These are phyloP conservation scores for Tolypocladium tundrense DNA, from an alignment of 2,329 filamentous ascomycete species.

Conservation along the genomic window DNA sequence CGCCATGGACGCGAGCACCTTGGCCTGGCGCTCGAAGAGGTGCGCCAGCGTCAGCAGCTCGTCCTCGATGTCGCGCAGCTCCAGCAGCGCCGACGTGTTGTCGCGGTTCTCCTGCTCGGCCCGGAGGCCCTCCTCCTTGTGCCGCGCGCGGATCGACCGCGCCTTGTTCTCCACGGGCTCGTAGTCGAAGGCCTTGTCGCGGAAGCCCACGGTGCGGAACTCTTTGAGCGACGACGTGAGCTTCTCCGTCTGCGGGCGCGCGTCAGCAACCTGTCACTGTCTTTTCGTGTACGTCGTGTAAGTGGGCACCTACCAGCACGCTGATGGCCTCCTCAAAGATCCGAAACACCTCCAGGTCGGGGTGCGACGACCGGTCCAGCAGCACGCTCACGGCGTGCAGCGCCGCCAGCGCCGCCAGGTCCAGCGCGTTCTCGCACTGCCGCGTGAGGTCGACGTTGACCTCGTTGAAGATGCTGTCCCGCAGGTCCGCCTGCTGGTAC, in stretches of 20 bases:
- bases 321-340: conserved; percentile 59
- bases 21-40: conserved; percentile 47
- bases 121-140: conserved; percentile 28
- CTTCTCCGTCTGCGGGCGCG: conserved; percentile 39
- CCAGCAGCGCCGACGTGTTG: conserved; percentile 51
- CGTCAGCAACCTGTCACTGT: not conserved
- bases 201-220: conserved; percentile 49
- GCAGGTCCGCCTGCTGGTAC: conserved; percentile 50
- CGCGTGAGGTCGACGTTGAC: conserved; percentile 54
- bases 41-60: conserved; percentile 47
- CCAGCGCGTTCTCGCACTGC: conserved; percentile 50
- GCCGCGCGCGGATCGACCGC: conserved; percentile 25
- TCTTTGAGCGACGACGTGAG: conserved; percentile 52
- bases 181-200: conserved; percentile 29
- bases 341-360: conserved; percentile 51
- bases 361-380: conserved; percentile 47
- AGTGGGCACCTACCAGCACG: conserved; percentile 35
- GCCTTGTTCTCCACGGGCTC: conserved; percentile 30
- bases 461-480: conserved; percentile 56
- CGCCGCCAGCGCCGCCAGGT: conserved; percentile 52
- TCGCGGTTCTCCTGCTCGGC: conserved; percentile 49
- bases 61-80: conserved; percentile 54
- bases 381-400: conserved; percentile 53
- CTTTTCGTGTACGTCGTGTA: no score
- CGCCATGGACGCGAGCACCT: conserved; percentile 37